Evolutionary conservation across 306 rosid species (phyloP).

Genomic region (Oxytropis ochrocephala): DNA sequence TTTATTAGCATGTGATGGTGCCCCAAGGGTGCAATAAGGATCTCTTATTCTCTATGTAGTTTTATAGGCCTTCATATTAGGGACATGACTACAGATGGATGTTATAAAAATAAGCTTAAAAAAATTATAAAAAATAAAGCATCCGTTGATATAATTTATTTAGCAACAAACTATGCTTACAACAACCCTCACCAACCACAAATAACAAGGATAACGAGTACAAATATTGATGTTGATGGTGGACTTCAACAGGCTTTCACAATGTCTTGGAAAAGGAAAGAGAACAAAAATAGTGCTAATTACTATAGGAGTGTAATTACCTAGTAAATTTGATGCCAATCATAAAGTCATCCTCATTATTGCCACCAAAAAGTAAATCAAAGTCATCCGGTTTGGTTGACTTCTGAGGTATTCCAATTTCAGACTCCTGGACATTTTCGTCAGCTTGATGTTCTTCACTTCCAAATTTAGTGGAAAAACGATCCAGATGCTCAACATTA

Average conservation of each 20-base stretch:
- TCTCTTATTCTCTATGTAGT: neutral
- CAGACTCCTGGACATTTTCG: constrained; percentile 29
- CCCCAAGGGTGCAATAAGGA: neutral
- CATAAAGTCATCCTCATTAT: constrained; percentile 79
- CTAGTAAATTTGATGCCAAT: constrained; percentile 86
- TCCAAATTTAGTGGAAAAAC: constrained; percentile 68
- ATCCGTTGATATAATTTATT: neutral
- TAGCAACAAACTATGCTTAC: neutral
- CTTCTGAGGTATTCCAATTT: constrained; percentile 29
- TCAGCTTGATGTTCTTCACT: constrained; percentile 41
- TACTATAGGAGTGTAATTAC: constrained; percentile 31
- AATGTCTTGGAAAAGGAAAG: neutral
- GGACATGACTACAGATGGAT: neutral
- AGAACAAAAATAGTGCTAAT: constrained; percentile 7
- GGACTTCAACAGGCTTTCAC: constrained; percentile 1
- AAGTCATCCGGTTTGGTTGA: constrained; percentile 71
- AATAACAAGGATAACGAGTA: no score
- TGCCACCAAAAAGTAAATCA: constrained; percentile 73
- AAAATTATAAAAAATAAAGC: neutral
- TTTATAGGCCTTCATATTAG: neutral
- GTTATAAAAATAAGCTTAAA: neutral
- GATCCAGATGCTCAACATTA: constrained; percentile 71
- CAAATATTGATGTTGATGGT: neutral
- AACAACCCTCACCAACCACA: neutral
- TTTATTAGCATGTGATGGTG: neutral